Percentiles rank a stretch among this genome's conserved stretches.
These are phyloP conservation scores for Ceratobasidium sp. DNA, from an alignment of 1,284 basidiomycete species.

Conservation along the genomic window DNA sequence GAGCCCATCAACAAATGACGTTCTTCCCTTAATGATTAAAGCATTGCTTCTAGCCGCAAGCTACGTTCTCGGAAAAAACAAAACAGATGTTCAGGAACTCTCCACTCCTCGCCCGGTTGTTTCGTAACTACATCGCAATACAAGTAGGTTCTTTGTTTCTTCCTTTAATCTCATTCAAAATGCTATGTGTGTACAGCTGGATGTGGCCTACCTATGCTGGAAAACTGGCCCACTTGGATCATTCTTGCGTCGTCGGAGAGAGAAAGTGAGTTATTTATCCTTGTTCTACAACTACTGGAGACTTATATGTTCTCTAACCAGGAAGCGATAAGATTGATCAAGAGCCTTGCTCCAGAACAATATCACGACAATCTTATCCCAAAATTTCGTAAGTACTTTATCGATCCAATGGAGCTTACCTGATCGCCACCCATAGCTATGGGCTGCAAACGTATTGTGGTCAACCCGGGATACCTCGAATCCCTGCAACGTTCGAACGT, in stretches of 20 bases:
- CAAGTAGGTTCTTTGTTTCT: constrained; percentile 49
- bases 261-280: constrained; percentile 46
- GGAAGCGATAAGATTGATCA: constrained; percentile 1
- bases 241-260: constrained; percentile 24
- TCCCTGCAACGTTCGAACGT: constrained; percentile 62
- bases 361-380: constrained; percentile 58
- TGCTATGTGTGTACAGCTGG: not conserved
- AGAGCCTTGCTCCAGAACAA: constrained; percentile 52
- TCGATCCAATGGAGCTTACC: not conserved
- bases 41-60: not conserved
- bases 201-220: not conserved
- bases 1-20: not conserved
- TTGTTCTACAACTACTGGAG: not conserved
- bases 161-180: not conserved
- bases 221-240: not conserved
- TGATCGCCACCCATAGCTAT: constrained; percentile 32
- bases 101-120: constrained; percentile 57
- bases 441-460: constrained; percentile 64
- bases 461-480: constrained; percentile 62
- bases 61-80: not conserved
- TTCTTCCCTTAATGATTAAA: not conserved
- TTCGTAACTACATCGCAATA: constrained; percentile 58
- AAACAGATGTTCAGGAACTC: constrained; percentile 55
- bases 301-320: not conserved
- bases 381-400: constrained; percentile 54